Evolutionary conservation across 257 asterid genomes (phyloP).

Genomic region (Gentiana dahurica): DNA sequence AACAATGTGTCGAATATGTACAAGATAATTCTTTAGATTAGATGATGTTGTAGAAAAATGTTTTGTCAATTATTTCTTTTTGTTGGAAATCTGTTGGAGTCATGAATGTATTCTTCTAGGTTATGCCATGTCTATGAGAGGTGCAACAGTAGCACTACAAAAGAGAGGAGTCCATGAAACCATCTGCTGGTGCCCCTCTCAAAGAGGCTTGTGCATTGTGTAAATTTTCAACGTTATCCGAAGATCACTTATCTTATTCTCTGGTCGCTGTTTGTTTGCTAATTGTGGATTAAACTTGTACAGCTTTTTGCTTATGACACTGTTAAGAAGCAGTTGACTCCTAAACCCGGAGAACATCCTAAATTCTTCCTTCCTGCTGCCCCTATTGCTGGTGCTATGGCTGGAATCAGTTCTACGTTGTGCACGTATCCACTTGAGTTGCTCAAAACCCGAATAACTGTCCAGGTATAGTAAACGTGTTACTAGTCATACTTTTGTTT

Average conservation of each 20-base stretch:
- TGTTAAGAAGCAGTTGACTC: slow-evolving; percentile 34
- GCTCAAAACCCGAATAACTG: slow-evolving; percentile 45
- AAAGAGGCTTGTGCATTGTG: not conserved
- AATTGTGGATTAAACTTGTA: not conserved
- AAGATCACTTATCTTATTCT: no score
- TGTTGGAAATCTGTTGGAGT: no score
- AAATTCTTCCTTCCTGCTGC: slow-evolving; percentile 29
- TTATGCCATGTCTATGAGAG: no score
- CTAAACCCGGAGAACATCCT: slow-evolving; percentile 38
- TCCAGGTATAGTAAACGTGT: slow-evolving; percentile 24
- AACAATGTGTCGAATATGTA: no score
- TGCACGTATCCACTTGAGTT: slow-evolving; percentile 46
- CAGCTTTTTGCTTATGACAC: slow-evolving; percentile 52
- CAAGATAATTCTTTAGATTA: no score
- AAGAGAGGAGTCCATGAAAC: not conserved
- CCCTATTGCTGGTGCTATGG: slow-evolving; percentile 37
- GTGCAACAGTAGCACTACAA: no score
- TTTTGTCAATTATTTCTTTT: no score
- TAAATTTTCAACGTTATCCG: not conserved
- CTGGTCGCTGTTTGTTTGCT: no score
- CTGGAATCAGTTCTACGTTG: slow-evolving; percentile 43
- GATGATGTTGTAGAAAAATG: no score
- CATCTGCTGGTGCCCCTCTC: not conserved
- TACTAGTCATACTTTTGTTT: not conserved
- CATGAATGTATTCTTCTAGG: no score